Conservation (phyloP, 495 filamentous ascomycete species). For the Friedmanniomyces simplex region DNA sequence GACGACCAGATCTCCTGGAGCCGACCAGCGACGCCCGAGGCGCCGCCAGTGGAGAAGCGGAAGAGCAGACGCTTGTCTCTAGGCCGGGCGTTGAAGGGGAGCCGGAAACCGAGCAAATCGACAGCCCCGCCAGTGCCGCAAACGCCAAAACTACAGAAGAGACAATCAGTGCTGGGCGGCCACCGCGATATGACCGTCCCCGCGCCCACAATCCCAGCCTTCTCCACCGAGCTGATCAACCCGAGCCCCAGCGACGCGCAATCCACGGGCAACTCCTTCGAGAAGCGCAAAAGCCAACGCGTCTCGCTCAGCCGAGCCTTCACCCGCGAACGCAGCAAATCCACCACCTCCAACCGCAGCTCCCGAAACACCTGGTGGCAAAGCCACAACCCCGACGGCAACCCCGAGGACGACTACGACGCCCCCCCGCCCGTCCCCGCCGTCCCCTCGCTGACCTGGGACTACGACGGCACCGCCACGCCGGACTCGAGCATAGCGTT, state of each 20-base stretch:
- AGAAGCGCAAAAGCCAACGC: background rate
- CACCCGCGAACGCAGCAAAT: background rate
- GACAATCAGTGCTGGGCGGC: conserved; percentile 2
- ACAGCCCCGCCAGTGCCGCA: background rate
- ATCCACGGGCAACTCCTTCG: background rate
- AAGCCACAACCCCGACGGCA: conserved; percentile 7
- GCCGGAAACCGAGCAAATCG: background rate
- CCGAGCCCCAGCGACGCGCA: background rate
- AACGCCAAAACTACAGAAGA: background rate
- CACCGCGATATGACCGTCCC: background rate
- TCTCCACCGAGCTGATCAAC: background rate
- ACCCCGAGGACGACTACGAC: background rate
- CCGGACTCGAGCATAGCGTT: conserved; percentile 2
- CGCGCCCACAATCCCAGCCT: background rate
- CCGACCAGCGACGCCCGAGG: background rate
- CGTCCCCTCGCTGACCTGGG: background rate
- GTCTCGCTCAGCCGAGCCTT: background rate
- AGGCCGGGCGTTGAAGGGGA: background rate
- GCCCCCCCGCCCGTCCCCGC: background rate
- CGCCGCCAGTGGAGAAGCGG: background rate
- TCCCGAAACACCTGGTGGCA: conserved; percentile 4
- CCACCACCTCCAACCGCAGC: background rate
- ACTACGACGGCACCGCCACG: background rate
- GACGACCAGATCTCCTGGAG: conserved; percentile 6
- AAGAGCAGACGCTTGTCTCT: conserved; percentile 6